Evolutionary conservation across 2,329 filamentous ascomycete species (phyloP).

Genomic region (Aaosphaeria arxii): DNA sequence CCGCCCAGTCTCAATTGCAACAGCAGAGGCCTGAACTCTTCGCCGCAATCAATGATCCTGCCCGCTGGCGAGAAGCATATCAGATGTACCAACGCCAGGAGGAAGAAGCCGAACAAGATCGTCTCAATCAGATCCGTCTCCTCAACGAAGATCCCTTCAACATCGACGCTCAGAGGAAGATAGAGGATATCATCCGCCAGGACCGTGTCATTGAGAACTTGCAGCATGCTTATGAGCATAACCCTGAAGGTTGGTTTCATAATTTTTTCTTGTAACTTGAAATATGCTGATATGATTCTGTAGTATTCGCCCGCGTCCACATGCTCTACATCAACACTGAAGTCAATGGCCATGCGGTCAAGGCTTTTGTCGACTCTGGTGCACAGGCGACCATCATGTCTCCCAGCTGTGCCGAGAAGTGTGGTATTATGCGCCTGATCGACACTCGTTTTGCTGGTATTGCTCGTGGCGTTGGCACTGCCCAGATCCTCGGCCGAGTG

Average conservation of each 20-base stretch:
- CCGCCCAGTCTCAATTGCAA: conserved; percentile 67
- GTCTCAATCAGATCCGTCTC: conserved; percentile 77
- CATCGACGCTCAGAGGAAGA: conserved; percentile 82
- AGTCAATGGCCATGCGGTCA: conserved; percentile 88
- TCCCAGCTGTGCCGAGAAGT: conserved; percentile 82
- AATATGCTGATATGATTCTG: conserved; percentile 11
- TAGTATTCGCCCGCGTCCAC: conserved; percentile 90
- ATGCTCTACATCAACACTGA: conserved; percentile 96
- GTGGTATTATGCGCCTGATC: conserved; percentile 93
- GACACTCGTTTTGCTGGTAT: conserved; percentile 90
- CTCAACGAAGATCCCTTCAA: conserved; percentile 96
- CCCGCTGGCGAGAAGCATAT: conserved; percentile 72
- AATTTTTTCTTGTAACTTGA: background rate
- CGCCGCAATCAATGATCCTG: conserved; percentile 70
- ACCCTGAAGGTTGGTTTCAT: conserved; percentile 75
- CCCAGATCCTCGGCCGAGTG: conserved; percentile 89
- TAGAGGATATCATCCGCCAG: conserved; percentile 96
- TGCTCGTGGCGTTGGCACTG: conserved; percentile 89
- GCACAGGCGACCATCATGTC: conserved; percentile 99
- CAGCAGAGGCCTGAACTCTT: conserved; percentile 74
- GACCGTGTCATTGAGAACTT: conserved; percentile 93
- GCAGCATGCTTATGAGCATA: conserved; percentile 95
- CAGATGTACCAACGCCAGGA: conserved; percentile 67
- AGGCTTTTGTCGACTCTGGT: conserved; percentile 95
- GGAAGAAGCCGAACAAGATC: conserved; percentile 68